Conservation (phyloP, 768 basidiomycete genomes). For the Coprinellus aureogranulatus region DNA sequence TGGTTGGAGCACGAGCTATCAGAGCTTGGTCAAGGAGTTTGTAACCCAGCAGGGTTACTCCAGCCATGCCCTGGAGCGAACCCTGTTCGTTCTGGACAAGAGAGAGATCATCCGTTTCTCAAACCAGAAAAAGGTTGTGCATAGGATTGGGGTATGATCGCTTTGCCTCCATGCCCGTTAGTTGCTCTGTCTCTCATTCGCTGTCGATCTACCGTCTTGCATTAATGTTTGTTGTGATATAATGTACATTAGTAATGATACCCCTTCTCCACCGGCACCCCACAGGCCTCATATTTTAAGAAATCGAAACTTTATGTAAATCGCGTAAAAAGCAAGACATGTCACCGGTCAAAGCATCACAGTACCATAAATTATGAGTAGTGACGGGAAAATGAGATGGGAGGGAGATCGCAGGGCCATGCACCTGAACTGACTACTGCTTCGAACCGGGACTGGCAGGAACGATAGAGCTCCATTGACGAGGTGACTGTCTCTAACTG, state of each 20-base stretch:
- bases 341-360: too few species aligned
- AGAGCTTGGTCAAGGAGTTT: slow-evolving; percentile 89
- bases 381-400: slow-evolving; percentile 12
- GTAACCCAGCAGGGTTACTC: slow-evolving; percentile 90
- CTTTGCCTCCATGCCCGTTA: not conserved
- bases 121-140: slow-evolving; percentile 58
- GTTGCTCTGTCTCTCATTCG: not conserved
- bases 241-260: slow-evolving; percentile 3
- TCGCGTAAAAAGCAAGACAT: too few species aligned
- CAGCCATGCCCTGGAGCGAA: slow-evolving; percentile 86
- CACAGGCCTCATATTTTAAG: not conserved
- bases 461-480: slow-evolving; percentile 52
- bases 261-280: not conserved
- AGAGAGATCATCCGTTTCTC: slow-evolving; percentile 92
- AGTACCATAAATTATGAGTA: too few species aligned
- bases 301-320: too few species aligned
- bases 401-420: slow-evolving; percentile 53
- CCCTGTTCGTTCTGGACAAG: slow-evolving; percentile 90
- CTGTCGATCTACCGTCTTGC: not conserved
- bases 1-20: slow-evolving; percentile 97
- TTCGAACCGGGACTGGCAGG: slow-evolving; percentile 50
- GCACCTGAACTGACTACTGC: slow-evolving; percentile 37
- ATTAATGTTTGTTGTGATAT: not conserved
- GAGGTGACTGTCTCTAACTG: slow-evolving; percentile 52
- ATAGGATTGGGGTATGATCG: slow-evolving; percentile 26